Evolutionary conservation across 176 grass and related monocot species (phyloP), one percentile per base, ranked within the genome.

Genomic region (Carex parvula): DNA sequence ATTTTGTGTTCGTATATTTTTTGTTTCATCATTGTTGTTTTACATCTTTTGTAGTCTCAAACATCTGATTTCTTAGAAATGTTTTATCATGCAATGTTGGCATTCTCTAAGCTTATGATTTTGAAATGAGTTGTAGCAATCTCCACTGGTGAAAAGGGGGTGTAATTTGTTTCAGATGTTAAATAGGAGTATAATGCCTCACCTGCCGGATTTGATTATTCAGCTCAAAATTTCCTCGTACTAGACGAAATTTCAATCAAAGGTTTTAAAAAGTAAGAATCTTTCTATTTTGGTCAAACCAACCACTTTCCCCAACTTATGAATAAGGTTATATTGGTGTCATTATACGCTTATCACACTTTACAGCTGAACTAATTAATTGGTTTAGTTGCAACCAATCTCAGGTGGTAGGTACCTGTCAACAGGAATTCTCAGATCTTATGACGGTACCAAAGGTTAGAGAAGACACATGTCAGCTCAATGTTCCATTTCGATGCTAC

Each of bases 291-390:
- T 63, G 11, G 9, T 81, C 59, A 81, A 62, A 41, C 11, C n/a
- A 60, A 44, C 32, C 8, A 71, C 6, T 32, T 12, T 12, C 21
- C 22, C 58, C 58, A 60, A 7, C 17, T 60, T 9, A 20, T 20
- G 4, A 13, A 4, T 5, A 29, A 75, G 44, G 8, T 22, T 74
- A 74, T 15, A 18, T 52, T 52, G 44, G 18, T 80, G 55, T 63
- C n/a, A 62, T 21, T 63, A 26, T 26, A 13, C 13, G 41, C 74
- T 33, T 35, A 29, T 17, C 48, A 64, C 20, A 64, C 24, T 64
- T 81, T 64, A 56, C 24, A 81, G 79, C 12, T 81, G 59, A 81
- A 26, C 79, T 81, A 46, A 63, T 33, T 8, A 57, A 64, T 16
- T 6, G 17, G 16, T 64, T 21, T 81, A 8, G 35, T 29, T 64